Evolutionary conservation across 306 rosid genomes (phyloP).

Genomic region (Luffa acutangula): DNA sequence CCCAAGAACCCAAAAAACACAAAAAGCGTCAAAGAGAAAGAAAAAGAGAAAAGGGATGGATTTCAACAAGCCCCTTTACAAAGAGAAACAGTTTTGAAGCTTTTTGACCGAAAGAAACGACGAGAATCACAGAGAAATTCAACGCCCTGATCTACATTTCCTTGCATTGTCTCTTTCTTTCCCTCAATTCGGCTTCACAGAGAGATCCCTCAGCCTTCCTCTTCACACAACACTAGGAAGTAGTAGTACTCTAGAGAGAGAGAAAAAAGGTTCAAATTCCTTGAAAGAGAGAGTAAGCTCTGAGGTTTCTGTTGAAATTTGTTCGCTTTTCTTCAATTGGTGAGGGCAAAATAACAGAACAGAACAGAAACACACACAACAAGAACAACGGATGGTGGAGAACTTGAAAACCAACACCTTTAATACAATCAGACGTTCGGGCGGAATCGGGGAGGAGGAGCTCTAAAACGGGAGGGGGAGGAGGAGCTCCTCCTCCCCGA

Average conservation of each 20-base stretch:
- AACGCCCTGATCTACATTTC: slow-evolving; percentile 22
- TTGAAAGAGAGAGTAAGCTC: not conserved
- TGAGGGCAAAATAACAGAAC: not conserved
- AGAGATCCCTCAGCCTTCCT: not conserved
- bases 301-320: not conserved
- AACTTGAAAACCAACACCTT: slow-evolving; percentile 2
- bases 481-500: no score
- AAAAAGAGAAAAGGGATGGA: not conserved
- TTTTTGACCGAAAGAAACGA: slow-evolving; percentile 14
- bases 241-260: not conserved
- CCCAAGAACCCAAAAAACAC: not conserved
- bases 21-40: slow-evolving; percentile 1
- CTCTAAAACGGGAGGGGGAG: no score
- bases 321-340: not conserved
- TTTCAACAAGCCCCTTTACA: not conserved
- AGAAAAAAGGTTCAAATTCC: not conserved
- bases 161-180: slow-evolving; percentile 9
- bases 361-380: not conserved
- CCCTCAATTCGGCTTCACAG: not conserved
- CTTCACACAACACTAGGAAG: not conserved
- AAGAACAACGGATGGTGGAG: not conserved
- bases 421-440: not conserved
- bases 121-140: slow-evolving; percentile 16
- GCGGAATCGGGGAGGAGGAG: no score
- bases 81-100: slow-evolving; percentile 15